A percentile compares a stretch with the other conserved stretches of the same genome.
phyloP scores from a whole-genome alignment of 805 yeast genomes.

The Metschnikowia gelsemii region DNA sequence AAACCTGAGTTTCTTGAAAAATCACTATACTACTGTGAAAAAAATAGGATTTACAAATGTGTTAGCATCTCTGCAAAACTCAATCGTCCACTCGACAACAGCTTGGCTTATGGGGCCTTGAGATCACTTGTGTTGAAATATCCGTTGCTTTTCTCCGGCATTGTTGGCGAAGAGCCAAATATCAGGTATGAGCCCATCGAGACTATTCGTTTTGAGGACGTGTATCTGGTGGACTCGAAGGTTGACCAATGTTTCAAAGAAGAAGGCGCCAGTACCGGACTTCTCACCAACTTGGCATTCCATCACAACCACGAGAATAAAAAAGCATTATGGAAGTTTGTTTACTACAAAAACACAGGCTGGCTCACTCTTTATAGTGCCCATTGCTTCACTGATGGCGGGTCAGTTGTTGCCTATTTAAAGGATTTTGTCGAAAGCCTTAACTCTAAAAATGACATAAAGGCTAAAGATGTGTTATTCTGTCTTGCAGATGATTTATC shows the following conservation, averaged over 20 bases:
- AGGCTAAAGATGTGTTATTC: slow-evolving; percentile 1
- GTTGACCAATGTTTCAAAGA: slow-evolving; percentile 1
- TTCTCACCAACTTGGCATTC: neutral
- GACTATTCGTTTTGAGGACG: neutral
- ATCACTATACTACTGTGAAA: slow-evolving; percentile 17
- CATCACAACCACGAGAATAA: neutral
- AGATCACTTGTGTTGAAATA: slow-evolving; percentile 2
- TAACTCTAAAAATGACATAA: neutral
- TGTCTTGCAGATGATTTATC: slow-evolving; percentile 6
- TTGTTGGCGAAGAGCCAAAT: neutral
- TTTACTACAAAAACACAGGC: slow-evolving; percentile 5
- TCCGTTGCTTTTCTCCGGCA: neutral
- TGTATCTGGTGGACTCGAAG: neutral
- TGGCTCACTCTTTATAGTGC: slow-evolving; percentile 9
- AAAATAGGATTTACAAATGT: slow-evolving; percentile 25
- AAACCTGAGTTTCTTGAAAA: slow-evolving; percentile 1
- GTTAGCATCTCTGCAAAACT: slow-evolving; percentile 2
- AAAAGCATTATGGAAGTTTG: slow-evolving; percentile 9
- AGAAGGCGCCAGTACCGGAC: neutral
- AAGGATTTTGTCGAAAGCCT: slow-evolving; percentile 10
- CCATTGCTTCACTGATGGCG: slow-evolving; percentile 11
- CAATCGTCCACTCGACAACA: neutral
- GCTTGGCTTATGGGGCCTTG: neutral
- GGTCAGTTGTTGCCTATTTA: slow-evolving; percentile 11
- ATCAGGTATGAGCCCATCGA: slow-evolving; percentile 1